Evolutionary conservation across 192 early-diverging fungal species (phyloP).

Genomic region (Thamnidium elegans): DNA sequence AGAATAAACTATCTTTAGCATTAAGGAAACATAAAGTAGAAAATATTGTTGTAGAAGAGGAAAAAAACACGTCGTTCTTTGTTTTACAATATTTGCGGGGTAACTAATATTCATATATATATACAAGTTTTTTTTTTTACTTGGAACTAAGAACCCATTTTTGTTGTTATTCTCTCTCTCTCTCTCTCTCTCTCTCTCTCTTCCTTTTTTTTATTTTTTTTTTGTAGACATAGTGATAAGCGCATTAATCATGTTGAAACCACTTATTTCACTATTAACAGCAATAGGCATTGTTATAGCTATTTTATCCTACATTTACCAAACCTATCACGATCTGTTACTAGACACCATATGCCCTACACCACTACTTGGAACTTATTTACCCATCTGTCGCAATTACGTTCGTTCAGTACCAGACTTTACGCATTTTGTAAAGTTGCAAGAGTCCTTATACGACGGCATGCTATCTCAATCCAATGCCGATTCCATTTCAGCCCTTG

Average conservation of each 20-base stretch:
- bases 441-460: slow-evolving; percentile 42
- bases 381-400: slow-evolving; percentile 3
- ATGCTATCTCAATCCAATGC: slow-evolving; percentile 37
- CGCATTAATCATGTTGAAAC: neutral
- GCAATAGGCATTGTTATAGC: too few species aligned
- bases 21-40: too few species aligned
- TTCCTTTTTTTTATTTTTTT: neutral
- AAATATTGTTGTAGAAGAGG: too few species aligned
- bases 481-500: slow-evolving; percentile 33
- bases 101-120: too few species aligned
- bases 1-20: too few species aligned
- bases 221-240: neutral
- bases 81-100: too few species aligned
- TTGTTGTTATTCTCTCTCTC: too few species aligned
- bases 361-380: neutral
- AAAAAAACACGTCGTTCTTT: too few species aligned
- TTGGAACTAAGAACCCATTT: too few species aligned
- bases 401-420: slow-evolving; percentile 43
- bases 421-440: slow-evolving; percentile 44
- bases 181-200: neutral
- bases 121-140: too few species aligned
- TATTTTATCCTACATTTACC: too few species aligned
- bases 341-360: neutral
- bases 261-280: neutral
- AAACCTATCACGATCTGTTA: neutral